phyloP scores from a whole-genome alignment of 768 basidiomycete genomes.

The Suillus brevipes region DNA sequence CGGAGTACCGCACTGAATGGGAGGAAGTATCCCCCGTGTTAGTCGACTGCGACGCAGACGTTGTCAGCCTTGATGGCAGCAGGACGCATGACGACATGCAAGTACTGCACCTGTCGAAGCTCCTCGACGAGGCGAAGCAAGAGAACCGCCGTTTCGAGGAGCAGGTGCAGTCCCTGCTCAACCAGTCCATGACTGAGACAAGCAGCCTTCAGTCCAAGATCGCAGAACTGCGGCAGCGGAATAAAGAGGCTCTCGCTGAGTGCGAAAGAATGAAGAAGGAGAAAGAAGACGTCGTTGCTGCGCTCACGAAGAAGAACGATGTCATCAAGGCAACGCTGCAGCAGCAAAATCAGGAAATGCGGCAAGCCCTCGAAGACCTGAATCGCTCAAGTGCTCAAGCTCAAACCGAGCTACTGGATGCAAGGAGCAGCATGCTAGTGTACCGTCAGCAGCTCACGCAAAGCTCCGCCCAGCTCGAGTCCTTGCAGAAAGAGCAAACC shows the following conservation, averaged over 20 bases:
- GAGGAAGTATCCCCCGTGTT: constrained; percentile 2
- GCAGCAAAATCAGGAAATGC: constrained; percentile 19
- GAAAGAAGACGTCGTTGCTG: constrained; percentile 21
- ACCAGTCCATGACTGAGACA: constrained; percentile 7
- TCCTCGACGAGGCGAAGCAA: constrained; percentile 6
- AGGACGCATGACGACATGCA: constrained; percentile 4
- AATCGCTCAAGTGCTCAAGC: constrained; percentile 20
- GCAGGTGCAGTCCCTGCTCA: constrained; percentile 7
- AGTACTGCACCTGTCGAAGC: background rate
- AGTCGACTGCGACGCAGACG: constrained; percentile 9
- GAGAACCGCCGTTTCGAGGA: constrained; percentile 4
- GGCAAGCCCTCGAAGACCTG: constrained; percentile 27
- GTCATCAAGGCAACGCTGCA: constrained; percentile 17
- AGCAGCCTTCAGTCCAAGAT: constrained; percentile 7
- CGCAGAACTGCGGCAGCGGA: constrained; percentile 1
- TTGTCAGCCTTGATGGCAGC: constrained; percentile 8
- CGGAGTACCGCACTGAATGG: constrained; percentile 1
- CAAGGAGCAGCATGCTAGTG: constrained; percentile 20
- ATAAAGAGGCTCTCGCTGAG: constrained; percentile 10
- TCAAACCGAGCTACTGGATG: constrained; percentile 23
- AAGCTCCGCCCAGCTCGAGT: constrained; percentile 18
- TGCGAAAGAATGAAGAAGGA: constrained; percentile 14
- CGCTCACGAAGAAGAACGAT: constrained; percentile 24
- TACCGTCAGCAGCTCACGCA: constrained; percentile 21
- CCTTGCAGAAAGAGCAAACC: constrained; percentile 20